Base-by-base conservation (phyloP, 2,329 filamentous ascomycete species). In the Epichloe aotearoae region DNA sequence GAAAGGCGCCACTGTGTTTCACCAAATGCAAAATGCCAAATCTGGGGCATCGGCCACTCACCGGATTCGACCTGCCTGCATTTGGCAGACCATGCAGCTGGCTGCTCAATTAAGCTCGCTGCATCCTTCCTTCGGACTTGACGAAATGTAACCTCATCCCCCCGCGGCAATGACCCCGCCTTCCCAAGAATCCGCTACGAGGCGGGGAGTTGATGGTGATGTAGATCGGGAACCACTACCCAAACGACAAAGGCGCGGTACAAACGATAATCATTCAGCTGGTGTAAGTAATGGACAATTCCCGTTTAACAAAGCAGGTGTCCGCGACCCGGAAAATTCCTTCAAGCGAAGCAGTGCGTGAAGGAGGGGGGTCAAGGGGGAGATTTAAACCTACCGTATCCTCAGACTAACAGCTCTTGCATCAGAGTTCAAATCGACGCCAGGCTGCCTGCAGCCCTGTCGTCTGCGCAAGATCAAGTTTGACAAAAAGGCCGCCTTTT, bases 371-470 rank as follows among this genome's bases (percentile, higher is more conserved):
- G 7, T 26, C 26, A 8, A 26, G 7, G n/a, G n/a, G 36, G 14
- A 4, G 5, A 6, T 38, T 38, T 8, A n/a, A 38, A 15, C 12
- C 36, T 6, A 38, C 7, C 12, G n/a, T 38, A 14, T 38, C 14
- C 36, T 14, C 14, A 38, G 14, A 38, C 36, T 38, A n/a, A 38
- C 14, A n/a, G 36, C 12, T n/a, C 36, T n/a, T 38, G 36, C 15
- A 23, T 5, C 38, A 56, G 52, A 26, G 33, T 19, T 34, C 55
- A 34, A 50, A 50, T 33, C 52, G 55, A 43, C 47, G 56, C 23
- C 55, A 57, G 47, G 55, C 55, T 34, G 55, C 55, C 3, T 57
- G 56, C 55, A 57, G 39, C 49, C 52, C 8, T 57, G 56, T 33
- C 51, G 56, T 11, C 46, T 34, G 36, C 46, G 46, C 46, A 47